Conservation (phyloP, 1,139 yeast genomes). For the Debaryomyces robertsiae region DNA sequence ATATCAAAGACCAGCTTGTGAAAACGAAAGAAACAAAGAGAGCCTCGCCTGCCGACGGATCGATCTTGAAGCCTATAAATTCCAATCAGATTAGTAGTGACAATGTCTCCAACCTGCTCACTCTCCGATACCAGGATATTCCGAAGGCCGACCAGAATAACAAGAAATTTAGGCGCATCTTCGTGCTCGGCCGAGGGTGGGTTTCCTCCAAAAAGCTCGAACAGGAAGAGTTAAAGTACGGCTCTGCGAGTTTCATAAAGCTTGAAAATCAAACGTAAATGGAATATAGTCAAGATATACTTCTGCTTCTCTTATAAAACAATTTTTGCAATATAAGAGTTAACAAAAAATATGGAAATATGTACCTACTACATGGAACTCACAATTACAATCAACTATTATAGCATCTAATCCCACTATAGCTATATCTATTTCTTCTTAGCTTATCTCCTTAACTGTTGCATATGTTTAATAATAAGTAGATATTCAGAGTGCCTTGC, state of each 20-base stretch:
- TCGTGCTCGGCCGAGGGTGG: conserved; percentile 60
- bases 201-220: conserved; percentile 33
- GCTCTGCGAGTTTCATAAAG: conserved; percentile 14
- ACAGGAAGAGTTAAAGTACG: conserved; percentile 26
- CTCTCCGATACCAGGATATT: conserved; percentile 23
- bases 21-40: not conserved
- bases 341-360: no score
- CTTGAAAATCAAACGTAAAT: conserved; percentile 4
- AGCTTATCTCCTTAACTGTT: no score
- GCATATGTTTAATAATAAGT: no score
- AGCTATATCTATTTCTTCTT: no score
- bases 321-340: no score
- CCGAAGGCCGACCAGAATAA: conserved; percentile 30
- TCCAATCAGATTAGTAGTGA: conserved; percentile 3
- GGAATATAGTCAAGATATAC: no score
- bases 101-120: not conserved
- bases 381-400: no score
- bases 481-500: no score
- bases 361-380: no score
- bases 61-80: conserved; percentile 4
- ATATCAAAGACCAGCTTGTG: conserved; percentile 16
- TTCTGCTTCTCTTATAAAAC: no score
- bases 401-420: no score
- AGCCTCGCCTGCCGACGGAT: not conserved
- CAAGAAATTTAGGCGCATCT: conserved; percentile 45